These are phyloP conservation scores for Stephania japonica DNA, from an alignment of 164 flowering plant genomes.

Conservation along the genomic window DNA sequence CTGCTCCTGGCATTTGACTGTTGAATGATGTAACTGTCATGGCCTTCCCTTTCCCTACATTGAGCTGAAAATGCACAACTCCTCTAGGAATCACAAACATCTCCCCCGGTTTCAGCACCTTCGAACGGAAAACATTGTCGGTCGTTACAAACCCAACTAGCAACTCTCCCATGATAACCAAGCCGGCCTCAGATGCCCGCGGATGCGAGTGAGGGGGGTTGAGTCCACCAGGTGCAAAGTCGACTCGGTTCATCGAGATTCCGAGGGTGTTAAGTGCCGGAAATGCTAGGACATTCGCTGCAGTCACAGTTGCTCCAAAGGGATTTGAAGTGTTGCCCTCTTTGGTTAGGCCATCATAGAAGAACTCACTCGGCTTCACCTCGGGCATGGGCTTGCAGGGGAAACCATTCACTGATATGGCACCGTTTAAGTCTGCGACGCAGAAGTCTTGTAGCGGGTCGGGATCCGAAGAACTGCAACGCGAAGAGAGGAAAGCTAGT, in stretches of 20 bases:
- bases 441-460: conserved; percentile 73
- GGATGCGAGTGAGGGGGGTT: conserved; percentile 64
- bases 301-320: not conserved
- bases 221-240: conserved; percentile 9
- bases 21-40: conserved; percentile 3
- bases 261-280: conserved; percentile 12
- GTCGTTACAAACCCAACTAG: conserved; percentile 58
- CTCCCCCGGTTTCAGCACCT: conserved; percentile 45
- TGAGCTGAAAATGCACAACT: conserved; percentile 55
- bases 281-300: conserved; percentile 3
- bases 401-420: conserved; percentile 43
- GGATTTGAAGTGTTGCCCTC: conserved; percentile 25
- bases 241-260: conserved; percentile 12
- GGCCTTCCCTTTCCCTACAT: conserved; percentile 10
- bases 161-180: conserved; percentile 42
- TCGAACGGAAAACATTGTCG: conserved; percentile 40
- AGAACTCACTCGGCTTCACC: conserved; percentile 19
- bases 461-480: conserved; percentile 36
- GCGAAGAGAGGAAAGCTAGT: conserved; percentile 13
- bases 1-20: conserved; percentile 10
- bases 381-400: conserved; percentile 56
- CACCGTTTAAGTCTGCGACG: conserved; percentile 31
- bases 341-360: conserved; percentile 43
- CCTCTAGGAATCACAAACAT: conserved; percentile 66
- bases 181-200: conserved; percentile 45